These are phyloP conservation scores for Houttuynia cordata DNA, from an alignment of 164 flowering plant species.

Conservation along the genomic window DNA sequence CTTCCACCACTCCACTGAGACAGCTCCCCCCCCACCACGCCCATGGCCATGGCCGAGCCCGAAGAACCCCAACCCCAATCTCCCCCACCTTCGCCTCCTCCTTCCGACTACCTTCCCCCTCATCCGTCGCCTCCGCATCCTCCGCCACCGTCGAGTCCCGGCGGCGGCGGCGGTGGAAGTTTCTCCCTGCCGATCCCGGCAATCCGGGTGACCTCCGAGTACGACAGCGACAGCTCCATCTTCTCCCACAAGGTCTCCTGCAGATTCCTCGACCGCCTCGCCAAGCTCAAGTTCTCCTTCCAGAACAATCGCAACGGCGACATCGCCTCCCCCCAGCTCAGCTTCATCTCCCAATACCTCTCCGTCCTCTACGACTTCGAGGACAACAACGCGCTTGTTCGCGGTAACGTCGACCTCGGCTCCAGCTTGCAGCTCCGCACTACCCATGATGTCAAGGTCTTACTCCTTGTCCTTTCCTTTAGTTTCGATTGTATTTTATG, in stretches of 20 bases:
- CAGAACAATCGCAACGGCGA: conserved; percentile 44
- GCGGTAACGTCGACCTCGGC: conserved; percentile 33
- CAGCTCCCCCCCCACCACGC: not conserved
- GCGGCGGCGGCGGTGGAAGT: not conserved
- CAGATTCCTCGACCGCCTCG: conserved; percentile 63
- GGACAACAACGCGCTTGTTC: conserved; percentile 47
- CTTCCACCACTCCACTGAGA: not conserved
- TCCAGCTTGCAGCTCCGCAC: conserved; percentile 43
- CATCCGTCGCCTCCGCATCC: not conserved
- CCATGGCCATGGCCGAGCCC: not conserved
- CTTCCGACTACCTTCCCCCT: not conserved
- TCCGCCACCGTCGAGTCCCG: conserved; percentile 6
- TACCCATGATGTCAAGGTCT: conserved; percentile 61
- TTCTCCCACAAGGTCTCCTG: conserved; percentile 79
- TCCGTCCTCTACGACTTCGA: conserved; percentile 57
- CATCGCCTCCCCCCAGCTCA: conserved; percentile 42
- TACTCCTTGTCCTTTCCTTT: not conserved
- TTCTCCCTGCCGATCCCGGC: conserved; percentile 41
- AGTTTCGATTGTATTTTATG: no score
- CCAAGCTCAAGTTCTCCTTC: conserved; percentile 70
- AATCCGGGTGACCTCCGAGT: conserved; percentile 63
- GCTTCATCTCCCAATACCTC: conserved; percentile 42
- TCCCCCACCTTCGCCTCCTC: not conserved
- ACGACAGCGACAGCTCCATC: conserved; percentile 62
- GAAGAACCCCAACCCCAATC: not conserved